phyloP scores from a whole-genome alignment of 2,329 filamentous ascomycete genomes.

The Orbilia blumenaviensis region DNA sequence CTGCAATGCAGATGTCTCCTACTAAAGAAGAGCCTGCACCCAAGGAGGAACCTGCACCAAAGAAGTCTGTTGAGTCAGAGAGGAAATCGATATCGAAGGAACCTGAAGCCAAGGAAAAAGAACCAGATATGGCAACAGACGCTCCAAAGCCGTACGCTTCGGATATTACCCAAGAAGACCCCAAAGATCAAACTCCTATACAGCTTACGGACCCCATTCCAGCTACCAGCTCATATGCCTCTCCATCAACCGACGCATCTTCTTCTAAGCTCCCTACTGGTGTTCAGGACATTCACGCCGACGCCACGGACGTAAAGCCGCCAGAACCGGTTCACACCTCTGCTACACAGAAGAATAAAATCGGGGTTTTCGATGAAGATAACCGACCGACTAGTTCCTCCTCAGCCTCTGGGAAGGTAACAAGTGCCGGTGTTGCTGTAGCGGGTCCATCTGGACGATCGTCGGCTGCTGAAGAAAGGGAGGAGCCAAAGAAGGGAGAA shows the following conservation, averaged over 20 bases:
- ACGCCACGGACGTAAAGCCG: slow-evolving; percentile 6
- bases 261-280: slow-evolving; percentile 8
- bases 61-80: neutral
- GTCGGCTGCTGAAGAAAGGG: neutral
- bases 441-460: neutral
- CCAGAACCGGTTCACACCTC: slow-evolving; percentile 9
- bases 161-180: neutral
- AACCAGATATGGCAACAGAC: neutral
- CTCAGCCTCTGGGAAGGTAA: neutral
- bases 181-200: neutral
- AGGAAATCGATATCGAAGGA: neutral
- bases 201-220: neutral
- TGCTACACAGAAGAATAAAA: neutral
- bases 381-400: neutral
- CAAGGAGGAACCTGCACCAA: neutral
- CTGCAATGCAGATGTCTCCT: slow-evolving; percentile 31
- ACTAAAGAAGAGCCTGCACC: neutral
- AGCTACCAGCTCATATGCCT: neutral
- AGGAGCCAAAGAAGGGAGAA: neutral
- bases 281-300: slow-evolving; percentile 28
- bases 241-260: slow-evolving; percentile 22
- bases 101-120: neutral
- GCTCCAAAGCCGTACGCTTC: neutral
- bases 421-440: neutral
- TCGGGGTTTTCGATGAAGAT: neutral